phyloP scores from a whole-genome alignment of 495 filamentous ascomycete genomes.

The Hypoxylon lenormandii region DNA sequence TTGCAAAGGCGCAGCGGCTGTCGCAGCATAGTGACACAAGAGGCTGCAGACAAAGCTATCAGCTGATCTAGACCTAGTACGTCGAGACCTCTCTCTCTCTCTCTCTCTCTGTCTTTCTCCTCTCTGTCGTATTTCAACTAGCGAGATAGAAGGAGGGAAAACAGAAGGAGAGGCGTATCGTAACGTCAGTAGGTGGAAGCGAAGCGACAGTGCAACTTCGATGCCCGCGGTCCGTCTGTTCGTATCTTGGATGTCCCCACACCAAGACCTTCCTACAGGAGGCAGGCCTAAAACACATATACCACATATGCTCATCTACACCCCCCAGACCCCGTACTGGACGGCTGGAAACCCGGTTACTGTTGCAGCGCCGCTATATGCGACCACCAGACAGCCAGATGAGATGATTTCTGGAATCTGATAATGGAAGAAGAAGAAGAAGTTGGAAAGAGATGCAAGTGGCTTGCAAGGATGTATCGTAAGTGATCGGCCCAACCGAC shows the following conservation, averaged over 20 bases:
- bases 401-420: conserved; percentile 30
- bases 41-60: conserved; percentile 45
- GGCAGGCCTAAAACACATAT: conserved; percentile 1
- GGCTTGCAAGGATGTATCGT: conserved; percentile 36
- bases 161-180: conserved; percentile 40
- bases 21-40: conserved; percentile 41
- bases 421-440: conserved; percentile 11
- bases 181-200: conserved; percentile 34
- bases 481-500: conserved; percentile 45
- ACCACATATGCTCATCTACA: not conserved
- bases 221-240: not conserved
- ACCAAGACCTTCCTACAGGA: not conserved
- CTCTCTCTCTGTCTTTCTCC: no score
- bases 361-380: conserved; percentile 14
- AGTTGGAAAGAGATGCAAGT: conserved; percentile 20
- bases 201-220: conserved; percentile 7
- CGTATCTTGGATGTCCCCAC: conserved; percentile 17
- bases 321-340: not conserved
- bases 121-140: conserved; percentile 15
- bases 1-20: conserved; percentile 27
- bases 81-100: conserved; percentile 15
- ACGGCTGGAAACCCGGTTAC: conserved; percentile 10
- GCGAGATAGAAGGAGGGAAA: conserved; percentile 11
- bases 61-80: conserved; percentile 40
- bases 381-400: conserved; percentile 18